Percentiles rank a stretch among this genome's conserved stretches.
Conservation (phyloP, 176 grass and related monocot genomes). For the Dactylis glomerata region DNA sequence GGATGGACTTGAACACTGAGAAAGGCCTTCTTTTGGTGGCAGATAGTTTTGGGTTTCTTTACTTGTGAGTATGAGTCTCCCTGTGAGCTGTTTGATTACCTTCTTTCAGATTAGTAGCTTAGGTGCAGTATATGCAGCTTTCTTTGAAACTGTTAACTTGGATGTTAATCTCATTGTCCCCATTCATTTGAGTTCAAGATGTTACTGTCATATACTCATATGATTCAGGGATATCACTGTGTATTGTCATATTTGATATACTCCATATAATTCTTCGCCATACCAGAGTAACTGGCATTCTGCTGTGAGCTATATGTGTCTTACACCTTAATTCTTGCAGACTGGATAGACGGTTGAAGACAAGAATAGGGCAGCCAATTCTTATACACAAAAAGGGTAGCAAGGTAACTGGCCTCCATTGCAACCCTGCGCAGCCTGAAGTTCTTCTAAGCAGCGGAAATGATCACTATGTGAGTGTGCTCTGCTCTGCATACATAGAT, state of each 20-base stretch:
- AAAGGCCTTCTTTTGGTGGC: constrained; percentile 89
- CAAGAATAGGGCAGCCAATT: constrained; percentile 60
- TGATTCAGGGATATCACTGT: background rate
- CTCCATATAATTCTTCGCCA: background rate
- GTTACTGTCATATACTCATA: background rate
- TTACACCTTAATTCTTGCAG: constrained; percentile 26
- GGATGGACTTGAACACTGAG: constrained; percentile 83
- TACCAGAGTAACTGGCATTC: background rate
- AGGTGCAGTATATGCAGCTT: background rate
- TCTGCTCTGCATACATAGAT: background rate
- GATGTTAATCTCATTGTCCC: background rate
- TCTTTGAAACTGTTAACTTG: background rate
- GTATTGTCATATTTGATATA: background rate
- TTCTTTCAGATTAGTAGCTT: background rate
- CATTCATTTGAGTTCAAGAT: constrained; percentile 21
- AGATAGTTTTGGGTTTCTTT: constrained; percentile 89
- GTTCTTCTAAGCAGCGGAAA: constrained; percentile 97
- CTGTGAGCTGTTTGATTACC: background rate
- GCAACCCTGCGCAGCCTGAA: constrained; percentile 78
- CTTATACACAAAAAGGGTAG: constrained; percentile 93
- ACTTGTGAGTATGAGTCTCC: constrained; percentile 76
- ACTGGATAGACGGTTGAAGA: constrained; percentile 69
- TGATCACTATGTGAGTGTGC: constrained; percentile 86
- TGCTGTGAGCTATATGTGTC: background rate
- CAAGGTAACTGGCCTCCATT: constrained; percentile 90